phyloP scores from a whole-genome alignment of 495 filamentous ascomycete species.

The Xylaria flabelliformis region DNA sequence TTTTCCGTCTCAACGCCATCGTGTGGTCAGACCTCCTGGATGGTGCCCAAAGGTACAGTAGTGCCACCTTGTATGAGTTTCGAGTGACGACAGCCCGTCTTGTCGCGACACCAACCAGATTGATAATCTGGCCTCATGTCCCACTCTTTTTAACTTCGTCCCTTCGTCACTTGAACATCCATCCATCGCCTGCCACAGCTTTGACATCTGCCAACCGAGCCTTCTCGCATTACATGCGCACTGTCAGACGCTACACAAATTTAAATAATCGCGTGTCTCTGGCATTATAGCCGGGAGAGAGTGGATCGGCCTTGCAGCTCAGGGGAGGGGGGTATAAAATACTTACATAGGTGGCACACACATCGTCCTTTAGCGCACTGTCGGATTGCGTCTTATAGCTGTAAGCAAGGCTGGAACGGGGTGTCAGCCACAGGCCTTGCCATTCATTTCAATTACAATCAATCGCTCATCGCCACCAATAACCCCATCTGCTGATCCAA shows the following conservation, averaged over 20 bases:
- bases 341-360: background rate
- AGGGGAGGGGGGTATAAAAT: background rate
- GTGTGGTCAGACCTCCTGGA: slow-evolving; percentile 7
- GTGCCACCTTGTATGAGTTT: background rate
- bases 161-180: slow-evolving; percentile 4
- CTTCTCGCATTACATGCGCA: background rate
- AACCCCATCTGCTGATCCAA: background rate
- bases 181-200: background rate
- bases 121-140: slow-evolving; percentile 18
- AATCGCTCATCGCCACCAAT: slow-evolving; percentile 9
- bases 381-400: slow-evolving; percentile 17
- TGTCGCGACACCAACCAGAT: slow-evolving; percentile 17
- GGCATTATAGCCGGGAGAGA: slow-evolving; percentile 5
- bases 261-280: slow-evolving; percentile 3
- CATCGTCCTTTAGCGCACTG: slow-evolving; percentile 5
- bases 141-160: slow-evolving; percentile 13
- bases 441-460: slow-evolving; percentile 2
- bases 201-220: background rate
- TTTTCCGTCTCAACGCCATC: background rate
- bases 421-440: slow-evolving; percentile 13
- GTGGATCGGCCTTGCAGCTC: slow-evolving; percentile 6
- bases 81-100: slow-evolving; percentile 2
- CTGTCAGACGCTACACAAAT: slow-evolving; percentile 16
- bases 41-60: slow-evolving; percentile 1
- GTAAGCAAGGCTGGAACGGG: slow-evolving; percentile 21